Evolutionary conservation across 73 alveolate genomes (phyloP).

Genomic region (Tetrahymena malaccensis): DNA sequence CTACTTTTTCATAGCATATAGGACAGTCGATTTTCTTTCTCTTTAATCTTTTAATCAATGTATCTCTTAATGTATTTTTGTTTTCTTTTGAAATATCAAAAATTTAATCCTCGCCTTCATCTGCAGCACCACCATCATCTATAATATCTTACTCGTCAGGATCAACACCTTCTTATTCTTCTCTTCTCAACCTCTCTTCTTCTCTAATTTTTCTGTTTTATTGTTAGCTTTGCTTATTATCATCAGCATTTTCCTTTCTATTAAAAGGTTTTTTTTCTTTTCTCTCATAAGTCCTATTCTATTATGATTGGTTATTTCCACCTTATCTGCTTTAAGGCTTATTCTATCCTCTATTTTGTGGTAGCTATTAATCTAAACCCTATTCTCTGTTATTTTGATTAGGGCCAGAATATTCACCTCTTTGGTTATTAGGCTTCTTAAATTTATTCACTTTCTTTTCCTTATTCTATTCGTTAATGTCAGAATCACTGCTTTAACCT

Average conservation of each 20-base stretch:
- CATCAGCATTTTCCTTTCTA: not conserved
- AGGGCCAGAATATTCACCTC: not conserved
- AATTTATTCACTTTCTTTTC: not conserved
- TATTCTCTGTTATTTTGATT: not conserved
- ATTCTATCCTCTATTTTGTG: not conserved
- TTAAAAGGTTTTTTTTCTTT: not conserved
- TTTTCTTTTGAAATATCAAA: constrained; percentile 32
- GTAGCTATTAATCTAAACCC: not conserved
- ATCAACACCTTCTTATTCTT: not conserved
- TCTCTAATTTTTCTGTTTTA: not conserved
- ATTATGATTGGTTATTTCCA: not conserved
- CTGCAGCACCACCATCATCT: not conserved
- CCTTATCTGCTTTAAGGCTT: not conserved
- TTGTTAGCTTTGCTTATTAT: not conserved
- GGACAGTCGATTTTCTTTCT: constrained; percentile 48
- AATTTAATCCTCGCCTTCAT: not conserved
- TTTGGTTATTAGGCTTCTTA: not conserved
- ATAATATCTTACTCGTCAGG: not conserved
- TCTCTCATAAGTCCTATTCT: not conserved
- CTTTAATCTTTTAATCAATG: constrained; percentile 35
- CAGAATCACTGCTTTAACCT: not conserved
- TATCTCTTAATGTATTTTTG: constrained; percentile 5
- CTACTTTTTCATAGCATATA: constrained; percentile 61
- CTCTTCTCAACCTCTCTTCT: not conserved
- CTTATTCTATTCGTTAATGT: not conserved